Percentiles rank a stretch among this genome's conserved stretches.
Evolutionary conservation across 1,284 basidiomycete genomes (phyloP).

Genomic region (Malassezia pachydermatis): DNA sequence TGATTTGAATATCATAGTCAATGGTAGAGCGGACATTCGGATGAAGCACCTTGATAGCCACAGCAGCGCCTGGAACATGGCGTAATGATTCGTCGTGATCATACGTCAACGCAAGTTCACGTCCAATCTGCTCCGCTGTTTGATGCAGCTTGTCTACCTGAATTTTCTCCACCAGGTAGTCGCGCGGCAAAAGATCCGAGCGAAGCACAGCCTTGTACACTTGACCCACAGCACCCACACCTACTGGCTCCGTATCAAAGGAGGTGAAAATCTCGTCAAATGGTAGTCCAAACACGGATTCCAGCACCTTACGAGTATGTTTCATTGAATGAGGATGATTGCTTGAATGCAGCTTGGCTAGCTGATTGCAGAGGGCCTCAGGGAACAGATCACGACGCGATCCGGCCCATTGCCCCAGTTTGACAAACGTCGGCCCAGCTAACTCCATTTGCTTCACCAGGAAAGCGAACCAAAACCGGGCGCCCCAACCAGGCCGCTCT

Average conservation of each 20-base stretch:
- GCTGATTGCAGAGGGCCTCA: slow-evolving; percentile 70
- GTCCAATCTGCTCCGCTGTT: slow-evolving; percentile 15
- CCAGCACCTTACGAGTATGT: slow-evolving; percentile 74
- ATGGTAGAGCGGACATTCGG: slow-evolving; percentile 67
- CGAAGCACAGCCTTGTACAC: slow-evolving; percentile 78
- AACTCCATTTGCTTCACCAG: slow-evolving; percentile 81
- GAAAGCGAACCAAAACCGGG: slow-evolving; percentile 79
- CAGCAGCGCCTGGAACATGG: slow-evolving; percentile 50
- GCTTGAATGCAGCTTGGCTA: slow-evolving; percentile 80
- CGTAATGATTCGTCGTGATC: slow-evolving; percentile 24
- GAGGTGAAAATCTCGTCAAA: slow-evolving; percentile 86
- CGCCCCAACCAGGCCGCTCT: slow-evolving; percentile 39
- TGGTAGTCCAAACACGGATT: slow-evolving; percentile 60
- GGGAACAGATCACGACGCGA: slow-evolving; percentile 91
- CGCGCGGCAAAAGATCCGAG: slow-evolving; percentile 62
- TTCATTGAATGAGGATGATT: slow-evolving; percentile 70
- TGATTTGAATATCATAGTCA: slow-evolving; percentile 77
- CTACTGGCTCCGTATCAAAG: slow-evolving; percentile 77
- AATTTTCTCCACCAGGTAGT: slow-evolving; percentile 44
- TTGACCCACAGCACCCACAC: slow-evolving; percentile 95
- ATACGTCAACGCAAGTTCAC: slow-evolving; percentile 30
- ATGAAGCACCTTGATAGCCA: slow-evolving; percentile 93
- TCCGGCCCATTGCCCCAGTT: slow-evolving; percentile 98
- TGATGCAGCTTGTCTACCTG: slow-evolving; percentile 21
- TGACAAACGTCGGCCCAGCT: slow-evolving; percentile 94